These are phyloP conservation scores for Erythrophleum fordii DNA, from an alignment of 306 rosid genomes.

Conservation along the genomic window DNA sequence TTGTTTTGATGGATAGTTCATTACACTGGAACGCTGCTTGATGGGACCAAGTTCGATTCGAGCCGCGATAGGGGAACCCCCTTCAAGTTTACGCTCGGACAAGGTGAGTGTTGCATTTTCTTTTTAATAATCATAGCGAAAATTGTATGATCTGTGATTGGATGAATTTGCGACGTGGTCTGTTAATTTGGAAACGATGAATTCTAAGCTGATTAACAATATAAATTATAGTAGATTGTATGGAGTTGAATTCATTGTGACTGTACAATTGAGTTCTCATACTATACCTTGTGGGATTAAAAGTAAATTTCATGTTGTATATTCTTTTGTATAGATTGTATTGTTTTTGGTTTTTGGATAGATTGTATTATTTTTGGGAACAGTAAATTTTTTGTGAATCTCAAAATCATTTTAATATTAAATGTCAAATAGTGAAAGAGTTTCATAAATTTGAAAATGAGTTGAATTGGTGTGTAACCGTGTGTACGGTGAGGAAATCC, in stretches of 20 bases:
- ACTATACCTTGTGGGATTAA: not conserved
- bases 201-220: not conserved
- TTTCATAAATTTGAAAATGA: not conserved
- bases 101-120: slow-evolving; percentile 54
- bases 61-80: slow-evolving; percentile 77
- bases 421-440: not conserved
- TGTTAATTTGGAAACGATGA: too few relatives aligned
- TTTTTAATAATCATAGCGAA: not conserved
- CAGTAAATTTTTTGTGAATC: not conserved
- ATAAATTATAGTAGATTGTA: not conserved
- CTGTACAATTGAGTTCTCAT: not conserved
- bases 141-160: not conserved
- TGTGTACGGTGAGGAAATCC: not conserved
- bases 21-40: slow-evolving; percentile 85
- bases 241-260: not conserved
- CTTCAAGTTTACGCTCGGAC: slow-evolving; percentile 86
- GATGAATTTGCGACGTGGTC: not conserved
- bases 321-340: not conserved
- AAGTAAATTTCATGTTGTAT: not conserved
- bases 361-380: not conserved
- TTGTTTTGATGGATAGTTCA: slow-evolving; percentile 53
- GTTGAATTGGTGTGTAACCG: not conserved
- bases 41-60: slow-evolving; percentile 89
- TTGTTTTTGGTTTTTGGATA: not conserved
- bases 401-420: not conserved